Conservation (phyloP, 2,329 filamentous ascomycete species). For the Trichophyton equinum region DNA sequence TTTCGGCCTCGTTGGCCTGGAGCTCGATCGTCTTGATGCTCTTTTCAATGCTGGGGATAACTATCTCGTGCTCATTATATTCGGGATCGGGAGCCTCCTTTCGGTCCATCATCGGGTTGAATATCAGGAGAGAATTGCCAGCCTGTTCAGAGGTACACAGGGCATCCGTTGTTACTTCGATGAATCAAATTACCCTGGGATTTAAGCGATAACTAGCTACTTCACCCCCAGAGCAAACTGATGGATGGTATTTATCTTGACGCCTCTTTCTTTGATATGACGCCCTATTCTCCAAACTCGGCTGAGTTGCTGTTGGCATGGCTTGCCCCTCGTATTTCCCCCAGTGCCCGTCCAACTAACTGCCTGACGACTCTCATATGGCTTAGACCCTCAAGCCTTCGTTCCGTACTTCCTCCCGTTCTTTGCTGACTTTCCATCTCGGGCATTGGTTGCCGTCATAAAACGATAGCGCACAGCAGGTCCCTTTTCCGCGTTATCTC, state of each 20-base stretch:
- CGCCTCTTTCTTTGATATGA: not conserved
- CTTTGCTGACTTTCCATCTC: not conserved
- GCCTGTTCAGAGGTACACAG: not conserved
- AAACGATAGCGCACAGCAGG: too few relatives aligned
- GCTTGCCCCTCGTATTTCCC: not conserved
- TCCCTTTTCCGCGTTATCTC: too few relatives aligned
- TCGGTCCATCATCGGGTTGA: not conserved
- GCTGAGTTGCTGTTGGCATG: not conserved
- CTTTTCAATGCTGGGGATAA: not conserved
- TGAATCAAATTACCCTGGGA: too few relatives aligned
- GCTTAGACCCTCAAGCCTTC: not conserved
- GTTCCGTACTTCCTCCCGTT: not conserved
- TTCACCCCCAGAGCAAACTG: not conserved
- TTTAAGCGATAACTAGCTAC: not conserved
- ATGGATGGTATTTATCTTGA: not conserved
- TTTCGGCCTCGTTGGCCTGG: not conserved
- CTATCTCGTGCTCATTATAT: not conserved
- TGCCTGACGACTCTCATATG: not conserved
- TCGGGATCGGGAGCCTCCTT: not conserved
- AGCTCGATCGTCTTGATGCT: not conserved
- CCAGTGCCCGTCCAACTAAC: not conserved
- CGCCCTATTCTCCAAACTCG: not conserved
- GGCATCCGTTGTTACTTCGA: too few relatives aligned
- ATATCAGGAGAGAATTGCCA: not conserved
- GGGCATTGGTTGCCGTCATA: not conserved